Conservation (phyloP, 805 yeast genomes). For the Phaffomyces antillensis region DNA sequence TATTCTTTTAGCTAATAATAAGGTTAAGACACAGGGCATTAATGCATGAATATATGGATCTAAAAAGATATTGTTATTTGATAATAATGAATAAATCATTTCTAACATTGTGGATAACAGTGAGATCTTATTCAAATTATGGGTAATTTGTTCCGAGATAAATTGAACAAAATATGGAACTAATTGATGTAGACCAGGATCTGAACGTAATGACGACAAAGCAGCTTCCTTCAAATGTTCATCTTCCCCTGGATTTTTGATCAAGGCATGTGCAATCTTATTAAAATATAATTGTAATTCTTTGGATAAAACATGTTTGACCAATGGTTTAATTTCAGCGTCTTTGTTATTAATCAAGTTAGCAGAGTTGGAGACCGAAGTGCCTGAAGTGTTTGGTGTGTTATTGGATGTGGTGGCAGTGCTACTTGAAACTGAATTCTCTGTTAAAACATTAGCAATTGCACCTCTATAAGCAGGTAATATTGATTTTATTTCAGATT, state of each 20-base stretch:
- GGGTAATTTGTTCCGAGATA: constrained; percentile 90
- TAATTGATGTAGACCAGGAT: constrained; percentile 93
- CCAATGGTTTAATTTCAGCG: constrained; percentile 75
- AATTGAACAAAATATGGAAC: constrained; percentile 96
- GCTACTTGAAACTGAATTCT: constrained; percentile 32
- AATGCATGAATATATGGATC: constrained; percentile 95
- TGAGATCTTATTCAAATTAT: constrained; percentile 67
- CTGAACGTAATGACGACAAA: constrained; percentile 73
- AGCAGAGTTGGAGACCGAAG: constrained; percentile 3
- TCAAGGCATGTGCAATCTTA: constrained; percentile 73
- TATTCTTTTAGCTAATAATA: constrained; percentile 81
- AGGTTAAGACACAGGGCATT: constrained; percentile 93
- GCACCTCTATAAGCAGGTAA: constrained; percentile 84
- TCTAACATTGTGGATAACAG: constrained; percentile 80
- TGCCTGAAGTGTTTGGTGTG: not conserved
- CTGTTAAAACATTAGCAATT: constrained; percentile 51
- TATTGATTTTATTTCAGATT: constrained; percentile 66
- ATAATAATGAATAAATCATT: constrained; percentile 75
- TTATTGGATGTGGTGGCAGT: constrained; percentile 15
- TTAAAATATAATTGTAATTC: constrained; percentile 93
- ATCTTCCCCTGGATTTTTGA: constrained; percentile 43
- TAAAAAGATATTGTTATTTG: constrained; percentile 77
- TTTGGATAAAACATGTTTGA: constrained; percentile 89
- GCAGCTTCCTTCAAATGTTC: constrained; percentile 66
- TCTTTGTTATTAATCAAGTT: constrained; percentile 27